phyloP scores from a whole-genome alignment of 352 stramenopile species.

The Phytophthora fragariae region DNA sequence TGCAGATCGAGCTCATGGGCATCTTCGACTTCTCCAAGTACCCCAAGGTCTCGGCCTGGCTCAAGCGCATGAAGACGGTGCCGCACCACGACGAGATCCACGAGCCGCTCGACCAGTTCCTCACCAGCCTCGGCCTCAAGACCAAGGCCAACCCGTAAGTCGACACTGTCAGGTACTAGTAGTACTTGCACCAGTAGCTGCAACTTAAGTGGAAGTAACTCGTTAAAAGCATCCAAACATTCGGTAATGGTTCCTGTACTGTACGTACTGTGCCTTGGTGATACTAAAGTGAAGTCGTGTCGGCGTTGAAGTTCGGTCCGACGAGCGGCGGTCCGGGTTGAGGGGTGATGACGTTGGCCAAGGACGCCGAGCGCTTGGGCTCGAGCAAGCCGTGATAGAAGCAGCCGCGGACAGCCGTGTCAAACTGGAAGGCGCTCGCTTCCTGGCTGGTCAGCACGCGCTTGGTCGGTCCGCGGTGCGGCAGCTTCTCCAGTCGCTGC shows the following conservation, averaged over 20 bases:
- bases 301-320: conserved; percentile 31
- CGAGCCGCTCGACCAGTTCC: conserved; percentile 31
- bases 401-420: conserved; percentile 58
- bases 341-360: conserved; percentile 54
- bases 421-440: conserved; percentile 69
- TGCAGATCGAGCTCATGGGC: conserved; percentile 51
- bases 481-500: conserved; percentile 60
- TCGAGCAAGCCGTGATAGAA: conserved; percentile 75
- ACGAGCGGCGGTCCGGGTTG: conserved; percentile 51
- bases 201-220: neutral
- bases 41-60: conserved; percentile 54
- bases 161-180: neutral
- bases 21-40: conserved; percentile 55
- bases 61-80: conserved; percentile 61
- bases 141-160: conserved; percentile 35
- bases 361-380: conserved; percentile 44
- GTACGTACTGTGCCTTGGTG: neutral
- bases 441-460: conserved; percentile 66
- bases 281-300: conserved; percentile 50
- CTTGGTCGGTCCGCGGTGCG: conserved; percentile 67
- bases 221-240: neutral
- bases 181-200: neutral
- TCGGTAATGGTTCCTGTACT: neutral
- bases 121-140: conserved; percentile 33
- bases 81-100: conserved; percentile 62